A percentile compares a stretch with the other conserved stretches of the same genome.
Conservation (phyloP, 208 protist species). For the Angomonas deanei region DNA sequence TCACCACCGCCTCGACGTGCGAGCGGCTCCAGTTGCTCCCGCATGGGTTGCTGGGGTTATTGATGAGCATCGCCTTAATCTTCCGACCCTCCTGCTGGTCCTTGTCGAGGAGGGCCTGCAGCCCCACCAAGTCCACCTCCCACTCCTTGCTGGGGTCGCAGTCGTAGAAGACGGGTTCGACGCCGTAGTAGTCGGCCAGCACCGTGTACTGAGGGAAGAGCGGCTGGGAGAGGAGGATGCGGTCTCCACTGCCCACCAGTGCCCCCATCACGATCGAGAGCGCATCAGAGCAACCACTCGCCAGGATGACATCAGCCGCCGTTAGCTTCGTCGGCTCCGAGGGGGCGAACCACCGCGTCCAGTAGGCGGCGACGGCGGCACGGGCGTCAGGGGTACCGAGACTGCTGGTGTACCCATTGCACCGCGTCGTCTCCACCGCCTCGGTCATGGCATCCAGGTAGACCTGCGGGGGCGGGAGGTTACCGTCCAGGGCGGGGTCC, state of each 20-base stretch:
- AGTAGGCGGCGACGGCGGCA: constrained; percentile 41
- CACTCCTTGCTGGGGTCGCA: constrained; percentile 68
- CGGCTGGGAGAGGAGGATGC: constrained; percentile 82
- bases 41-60: constrained; percentile 92
- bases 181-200: constrained; percentile 41
- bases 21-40: constrained; percentile 64
- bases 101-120: constrained; percentile 26
- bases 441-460: constrained; percentile 34
- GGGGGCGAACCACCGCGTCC: constrained; percentile 17
- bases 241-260: constrained; percentile 56
- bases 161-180: constrained; percentile 56
- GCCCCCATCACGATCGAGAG: constrained; percentile 68
- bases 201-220: constrained; percentile 88
- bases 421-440: constrained; percentile 16
- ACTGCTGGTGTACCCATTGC: constrained; percentile 57
- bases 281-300: constrained; percentile 66
- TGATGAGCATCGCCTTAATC: constrained; percentile 84
- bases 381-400: constrained; percentile 25
- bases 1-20: constrained; percentile 55
- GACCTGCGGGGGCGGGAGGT: constrained; percentile 29
- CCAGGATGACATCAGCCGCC: constrained; percentile 41
- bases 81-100: constrained; percentile 7
- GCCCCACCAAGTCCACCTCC: constrained; percentile 70
- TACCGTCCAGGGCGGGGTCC: constrained; percentile 52
- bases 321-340: constrained; percentile 4